phyloP scores from a whole-genome alignment of 106 monocot genomes.

The Xerophyta viscosa region DNA sequence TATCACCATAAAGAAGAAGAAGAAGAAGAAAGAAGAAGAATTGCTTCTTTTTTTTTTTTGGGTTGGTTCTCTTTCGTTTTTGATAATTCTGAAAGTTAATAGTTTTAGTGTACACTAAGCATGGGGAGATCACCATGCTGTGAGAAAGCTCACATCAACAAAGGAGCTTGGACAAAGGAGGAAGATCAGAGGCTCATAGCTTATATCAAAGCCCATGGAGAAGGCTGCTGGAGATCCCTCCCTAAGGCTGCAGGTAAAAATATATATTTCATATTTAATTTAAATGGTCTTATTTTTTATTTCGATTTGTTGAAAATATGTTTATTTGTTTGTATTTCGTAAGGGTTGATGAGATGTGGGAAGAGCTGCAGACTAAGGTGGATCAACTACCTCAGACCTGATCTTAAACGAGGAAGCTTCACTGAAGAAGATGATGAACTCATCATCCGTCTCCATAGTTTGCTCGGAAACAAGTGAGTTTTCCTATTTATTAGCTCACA shows the following conservation, averaged over 20 bases:
- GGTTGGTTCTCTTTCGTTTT: neutral
- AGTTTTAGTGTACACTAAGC: neutral
- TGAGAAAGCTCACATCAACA: constrained; percentile 94
- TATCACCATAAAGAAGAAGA: neutral
- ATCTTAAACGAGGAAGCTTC: constrained; percentile 91
- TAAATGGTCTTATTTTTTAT: neutral
- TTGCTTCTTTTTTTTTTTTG: neutral
- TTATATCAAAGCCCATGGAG: constrained; percentile 81
- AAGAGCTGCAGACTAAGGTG: constrained; percentile 92
- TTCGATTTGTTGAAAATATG: neutral
- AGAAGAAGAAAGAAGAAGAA: too few relatives aligned
- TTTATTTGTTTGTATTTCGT: neutral
- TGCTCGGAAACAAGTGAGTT: constrained; percentile 79
- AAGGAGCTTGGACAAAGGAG: constrained; percentile 93
- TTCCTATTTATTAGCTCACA: too few relatives aligned
- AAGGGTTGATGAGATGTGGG: constrained; percentile 75
- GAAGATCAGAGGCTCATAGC: constrained; percentile 76
- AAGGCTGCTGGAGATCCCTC: constrained; percentile 87
- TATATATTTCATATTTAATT: neutral
- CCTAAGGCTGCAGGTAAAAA: constrained; percentile 83
- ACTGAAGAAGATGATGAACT: constrained; percentile 85
- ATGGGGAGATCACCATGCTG: constrained; percentile 96
- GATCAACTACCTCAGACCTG: constrained; percentile 95
- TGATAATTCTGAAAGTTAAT: neutral
- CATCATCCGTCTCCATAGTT: constrained; percentile 82